These are phyloP conservation scores for Moesziomyces parantarcticus DNA, from an alignment of 1,284 basidiomycete species.

Conservation along the genomic window DNA sequence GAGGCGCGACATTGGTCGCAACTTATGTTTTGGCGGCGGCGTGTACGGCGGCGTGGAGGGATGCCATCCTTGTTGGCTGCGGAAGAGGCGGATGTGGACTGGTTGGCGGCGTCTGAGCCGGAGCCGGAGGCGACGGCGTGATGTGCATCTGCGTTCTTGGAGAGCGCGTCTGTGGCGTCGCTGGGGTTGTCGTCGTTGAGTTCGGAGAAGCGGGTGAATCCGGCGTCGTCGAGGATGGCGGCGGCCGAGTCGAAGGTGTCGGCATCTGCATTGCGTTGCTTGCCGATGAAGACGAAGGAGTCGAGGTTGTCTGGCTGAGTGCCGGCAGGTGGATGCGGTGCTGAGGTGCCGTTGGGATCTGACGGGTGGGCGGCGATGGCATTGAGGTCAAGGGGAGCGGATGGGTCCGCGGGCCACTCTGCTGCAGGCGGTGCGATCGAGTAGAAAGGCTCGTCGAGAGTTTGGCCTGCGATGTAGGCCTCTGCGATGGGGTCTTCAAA, in stretches of 20 bases:
- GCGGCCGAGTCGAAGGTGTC: slow-evolving; percentile 30
- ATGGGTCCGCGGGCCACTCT: slow-evolving; percentile 14
- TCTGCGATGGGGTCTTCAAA: slow-evolving; percentile 47
- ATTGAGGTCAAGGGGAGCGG: slow-evolving; percentile 28
- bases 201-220: slow-evolving; percentile 28
- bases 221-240: slow-evolving; percentile 37
- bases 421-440: slow-evolving; percentile 27
- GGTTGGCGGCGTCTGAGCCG: background rate
- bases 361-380: slow-evolving; percentile 2
- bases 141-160: background rate
- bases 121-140: background rate
- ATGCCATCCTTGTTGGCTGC: slow-evolving; percentile 28
- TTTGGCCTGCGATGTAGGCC: slow-evolving; percentile 43
- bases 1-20: slow-evolving; percentile 53
- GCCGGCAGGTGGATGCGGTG: slow-evolving; percentile 7
- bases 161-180: background rate
- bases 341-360: slow-evolving; percentile 18
- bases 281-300: slow-evolving; percentile 5
- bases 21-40: slow-evolving; percentile 52
- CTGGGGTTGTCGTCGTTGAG: slow-evolving; percentile 21
- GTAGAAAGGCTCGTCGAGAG: slow-evolving; percentile 43
- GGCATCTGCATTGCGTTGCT: slow-evolving; percentile 2
- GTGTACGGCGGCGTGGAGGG: slow-evolving; percentile 39
- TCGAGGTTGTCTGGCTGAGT: slow-evolving; percentile 17
- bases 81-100: slow-evolving; percentile 5